Conservation (phyloP, 1,284 basidiomycete genomes). For the Neolentinus lepideus region DNA sequence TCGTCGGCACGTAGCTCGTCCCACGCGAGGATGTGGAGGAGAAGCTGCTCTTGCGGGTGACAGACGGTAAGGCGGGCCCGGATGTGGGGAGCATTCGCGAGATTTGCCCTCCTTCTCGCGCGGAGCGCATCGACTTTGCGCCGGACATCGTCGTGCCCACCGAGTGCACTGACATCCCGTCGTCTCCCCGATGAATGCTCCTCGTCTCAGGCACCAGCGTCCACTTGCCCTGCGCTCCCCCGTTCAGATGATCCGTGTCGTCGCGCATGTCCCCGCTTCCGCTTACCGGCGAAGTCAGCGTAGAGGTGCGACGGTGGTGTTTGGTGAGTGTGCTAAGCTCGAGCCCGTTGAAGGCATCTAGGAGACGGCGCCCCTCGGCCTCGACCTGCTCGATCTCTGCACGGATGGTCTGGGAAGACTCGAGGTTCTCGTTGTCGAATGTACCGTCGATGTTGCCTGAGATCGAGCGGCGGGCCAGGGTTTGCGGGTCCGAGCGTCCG, state of each 20-base stretch:
- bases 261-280: conserved; percentile 10
- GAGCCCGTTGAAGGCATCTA: conserved; percentile 71
- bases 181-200: conserved; percentile 25
- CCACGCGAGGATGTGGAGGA: conserved; percentile 40
- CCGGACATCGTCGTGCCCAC: conserved; percentile 35
- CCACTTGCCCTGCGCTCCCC: conserved; percentile 18
- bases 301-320: conserved; percentile 31
- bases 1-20: conserved; percentile 5
- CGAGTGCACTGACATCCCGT: conserved; percentile 41
- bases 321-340: conserved; percentile 62
- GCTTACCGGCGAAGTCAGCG: conserved; percentile 9
- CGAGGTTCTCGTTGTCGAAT: conserved; percentile 45
- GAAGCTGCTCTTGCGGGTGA: conserved; percentile 41
- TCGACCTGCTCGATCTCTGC: conserved; percentile 60
- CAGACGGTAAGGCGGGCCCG: conserved; percentile 13
- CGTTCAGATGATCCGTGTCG: conserved; percentile 19
- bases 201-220: conserved; percentile 12
- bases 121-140: conserved; percentile 26
- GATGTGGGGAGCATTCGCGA: conserved; percentile 13
- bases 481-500: conserved; percentile 17
- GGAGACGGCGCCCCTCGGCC: conserved; percentile 55
- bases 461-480: conserved; percentile 21
- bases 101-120: not conserved
- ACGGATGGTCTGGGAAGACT: conserved; percentile 53
- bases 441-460: conserved; percentile 31